Evolutionary conservation across 2,329 filamentous ascomycete species (phyloP).

Genomic region (Cryoendolithus antarcticus): DNA sequence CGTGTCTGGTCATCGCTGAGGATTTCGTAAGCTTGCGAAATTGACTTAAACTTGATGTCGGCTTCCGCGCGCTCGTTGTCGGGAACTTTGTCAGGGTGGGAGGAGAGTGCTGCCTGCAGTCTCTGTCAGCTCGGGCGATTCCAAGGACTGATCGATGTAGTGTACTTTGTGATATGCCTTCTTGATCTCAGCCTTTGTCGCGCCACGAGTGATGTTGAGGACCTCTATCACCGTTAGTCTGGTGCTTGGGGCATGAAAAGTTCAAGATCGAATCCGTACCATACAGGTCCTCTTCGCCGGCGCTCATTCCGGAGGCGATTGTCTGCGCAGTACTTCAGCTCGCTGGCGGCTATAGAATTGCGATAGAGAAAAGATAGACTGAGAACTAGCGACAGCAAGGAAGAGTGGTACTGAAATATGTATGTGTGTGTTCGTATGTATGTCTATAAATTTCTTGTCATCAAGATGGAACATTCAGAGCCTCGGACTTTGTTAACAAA

Average conservation of each 20-base stretch:
- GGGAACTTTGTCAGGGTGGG: conserved; percentile 91
- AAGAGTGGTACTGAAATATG: neutral
- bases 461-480: neutral
- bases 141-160: no score
- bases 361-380: neutral
- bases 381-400: neutral
- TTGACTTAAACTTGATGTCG: conserved; percentile 83
- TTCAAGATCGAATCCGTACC: conserved; percentile 20
- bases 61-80: conserved; percentile 74
- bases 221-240: conserved; percentile 48
- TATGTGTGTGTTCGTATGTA: neutral
- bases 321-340: no score
- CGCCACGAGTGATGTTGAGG: conserved; percentile 59
- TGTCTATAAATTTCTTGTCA: neutral
- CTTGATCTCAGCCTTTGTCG: conserved; percentile 72
- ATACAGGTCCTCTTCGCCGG: conserved; percentile 48
- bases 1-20: conserved; percentile 92
- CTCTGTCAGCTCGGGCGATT: no score
- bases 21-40: conserved; percentile 94
- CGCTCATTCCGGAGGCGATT: conserved; percentile 3
- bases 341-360: neutral
- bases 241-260: neutral
- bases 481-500: no score
- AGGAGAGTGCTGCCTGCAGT: conserved; percentile 46
- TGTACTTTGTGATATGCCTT: conserved; percentile 79